These are phyloP conservation scores for Allomyces macrogynus DNA, from an alignment of 192 early-diverging fungal genomes.

Conservation along the genomic window DNA sequence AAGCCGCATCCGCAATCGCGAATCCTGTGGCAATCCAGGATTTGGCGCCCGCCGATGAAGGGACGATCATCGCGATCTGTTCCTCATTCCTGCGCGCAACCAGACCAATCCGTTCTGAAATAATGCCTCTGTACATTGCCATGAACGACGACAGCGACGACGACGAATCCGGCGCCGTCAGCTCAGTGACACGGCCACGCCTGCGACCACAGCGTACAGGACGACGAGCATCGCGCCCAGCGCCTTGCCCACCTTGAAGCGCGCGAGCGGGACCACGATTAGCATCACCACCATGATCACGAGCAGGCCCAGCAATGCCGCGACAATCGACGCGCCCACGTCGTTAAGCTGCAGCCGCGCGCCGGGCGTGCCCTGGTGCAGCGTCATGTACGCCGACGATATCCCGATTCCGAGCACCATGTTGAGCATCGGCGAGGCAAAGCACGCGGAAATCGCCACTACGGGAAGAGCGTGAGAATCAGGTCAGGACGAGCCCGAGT, in stretches of 20 bases:
- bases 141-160: neutral
- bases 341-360: neutral
- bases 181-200: neutral
- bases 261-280: neutral
- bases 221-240: neutral
- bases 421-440: slow-evolving; percentile 74
- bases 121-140: neutral
- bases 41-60: too few relatives aligned
- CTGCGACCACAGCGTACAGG: neutral
- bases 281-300: neutral
- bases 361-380: neutral
- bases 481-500: too few relatives aligned
- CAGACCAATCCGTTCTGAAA: neutral
- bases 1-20: too few relatives aligned
- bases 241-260: neutral
- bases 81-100: neutral
- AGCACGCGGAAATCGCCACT: slow-evolving; percentile 84
- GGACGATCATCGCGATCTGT: neutral
- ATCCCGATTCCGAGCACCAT: neutral
- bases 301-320: neutral
- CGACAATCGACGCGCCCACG: neutral
- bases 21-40: too few relatives aligned
- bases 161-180: neutral
- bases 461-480: too few relatives aligned
- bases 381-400: neutral